These are phyloP conservation scores for Ananas comosus DNA, from an alignment of 176 grass and related monocot genomes.

Conservation along the genomic window DNA sequence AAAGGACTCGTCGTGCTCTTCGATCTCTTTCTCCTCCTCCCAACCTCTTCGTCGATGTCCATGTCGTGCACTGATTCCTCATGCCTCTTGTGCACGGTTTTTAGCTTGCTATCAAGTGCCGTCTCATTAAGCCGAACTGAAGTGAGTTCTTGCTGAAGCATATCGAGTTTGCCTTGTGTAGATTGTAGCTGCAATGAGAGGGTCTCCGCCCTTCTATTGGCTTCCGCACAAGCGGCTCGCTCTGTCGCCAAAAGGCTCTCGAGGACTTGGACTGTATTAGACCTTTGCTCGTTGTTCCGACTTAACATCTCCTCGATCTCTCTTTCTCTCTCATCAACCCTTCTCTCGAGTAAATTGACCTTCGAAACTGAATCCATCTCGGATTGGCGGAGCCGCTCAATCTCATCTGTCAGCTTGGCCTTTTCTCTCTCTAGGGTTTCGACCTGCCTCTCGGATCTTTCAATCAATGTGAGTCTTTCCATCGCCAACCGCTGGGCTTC, in stretches of 20 bases:
- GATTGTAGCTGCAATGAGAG: conserved; percentile 86
- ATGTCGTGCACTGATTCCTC: conserved; percentile 86
- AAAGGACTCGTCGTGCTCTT: conserved; percentile 90
- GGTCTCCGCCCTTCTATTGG: conserved; percentile 70
- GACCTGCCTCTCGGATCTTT: conserved; percentile 68
- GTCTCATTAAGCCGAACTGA: conserved; percentile 68
- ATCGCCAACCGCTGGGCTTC: conserved; percentile 73
- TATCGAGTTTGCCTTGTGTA: conserved; percentile 84
- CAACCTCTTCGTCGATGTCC: conserved; percentile 59
- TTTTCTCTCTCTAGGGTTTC: conserved; percentile 78
- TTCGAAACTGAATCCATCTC: conserved; percentile 68
- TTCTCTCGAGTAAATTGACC: conserved; percentile 55
- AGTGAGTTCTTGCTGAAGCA: conserved; percentile 88
- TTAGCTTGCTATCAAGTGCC: conserved; percentile 78
- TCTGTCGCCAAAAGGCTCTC: conserved; percentile 67
- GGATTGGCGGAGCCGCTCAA: conserved; percentile 53
- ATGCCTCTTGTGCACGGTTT: conserved; percentile 43
- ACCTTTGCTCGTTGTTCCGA: conserved; percentile 77
- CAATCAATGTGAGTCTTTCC: conserved; percentile 70
- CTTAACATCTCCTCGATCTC: conserved; percentile 90
- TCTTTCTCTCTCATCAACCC: conserved; percentile 75
- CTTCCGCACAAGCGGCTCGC: conserved; percentile 59
- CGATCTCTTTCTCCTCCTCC: conserved; percentile 59
- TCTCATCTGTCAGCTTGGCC: conserved; percentile 53
- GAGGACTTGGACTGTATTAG: conserved; percentile 86